phyloP scores from a whole-genome alignment of 805 yeast species.

The Metschnikowia cerradonensis region DNA sequence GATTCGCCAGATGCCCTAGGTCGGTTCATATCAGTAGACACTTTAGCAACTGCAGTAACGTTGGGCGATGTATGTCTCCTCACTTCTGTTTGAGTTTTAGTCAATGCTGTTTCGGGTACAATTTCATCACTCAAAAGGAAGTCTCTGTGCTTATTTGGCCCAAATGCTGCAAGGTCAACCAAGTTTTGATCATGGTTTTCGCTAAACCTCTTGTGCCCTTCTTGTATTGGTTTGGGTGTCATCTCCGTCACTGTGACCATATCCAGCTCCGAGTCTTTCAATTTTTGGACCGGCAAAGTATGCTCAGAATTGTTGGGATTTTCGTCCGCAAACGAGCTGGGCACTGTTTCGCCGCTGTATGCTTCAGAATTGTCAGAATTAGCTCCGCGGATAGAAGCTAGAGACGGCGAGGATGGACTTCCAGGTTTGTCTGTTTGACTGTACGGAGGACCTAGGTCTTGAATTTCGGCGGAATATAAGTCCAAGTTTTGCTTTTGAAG shows the following conservation, averaged over 20 bases:
- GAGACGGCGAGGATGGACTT: constrained; percentile 17
- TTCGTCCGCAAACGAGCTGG: constrained; percentile 19
- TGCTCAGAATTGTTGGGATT: constrained; percentile 7
- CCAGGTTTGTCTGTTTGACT: not conserved
- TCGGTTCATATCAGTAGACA: constrained; percentile 3
- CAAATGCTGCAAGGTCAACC: not conserved
- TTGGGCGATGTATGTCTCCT: constrained; percentile 10
- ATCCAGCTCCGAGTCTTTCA: constrained; percentile 13
- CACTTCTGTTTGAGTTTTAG: not conserved
- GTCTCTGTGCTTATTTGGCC: not conserved
- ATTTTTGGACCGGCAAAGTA: constrained; percentile 7
- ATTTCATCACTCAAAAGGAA: not conserved
- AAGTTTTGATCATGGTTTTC: not conserved
- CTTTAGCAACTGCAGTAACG: not conserved
- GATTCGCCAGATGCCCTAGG: constrained; percentile 1
- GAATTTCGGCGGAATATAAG: not conserved
- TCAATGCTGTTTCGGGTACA: not conserved
- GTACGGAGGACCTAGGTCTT: constrained; percentile 2
- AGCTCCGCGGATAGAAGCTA: constrained; percentile 12
- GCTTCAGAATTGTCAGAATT: constrained; percentile 16
- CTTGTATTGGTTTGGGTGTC: not conserved
- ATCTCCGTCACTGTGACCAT: constrained; percentile 10
- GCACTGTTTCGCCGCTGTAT: constrained; percentile 16
- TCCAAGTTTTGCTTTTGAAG: not conserved
- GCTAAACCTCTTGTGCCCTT: not conserved